Conservation (phyloP, 2,329 filamentous ascomycete species). For the Pyrenophora seminiperda region DNA sequence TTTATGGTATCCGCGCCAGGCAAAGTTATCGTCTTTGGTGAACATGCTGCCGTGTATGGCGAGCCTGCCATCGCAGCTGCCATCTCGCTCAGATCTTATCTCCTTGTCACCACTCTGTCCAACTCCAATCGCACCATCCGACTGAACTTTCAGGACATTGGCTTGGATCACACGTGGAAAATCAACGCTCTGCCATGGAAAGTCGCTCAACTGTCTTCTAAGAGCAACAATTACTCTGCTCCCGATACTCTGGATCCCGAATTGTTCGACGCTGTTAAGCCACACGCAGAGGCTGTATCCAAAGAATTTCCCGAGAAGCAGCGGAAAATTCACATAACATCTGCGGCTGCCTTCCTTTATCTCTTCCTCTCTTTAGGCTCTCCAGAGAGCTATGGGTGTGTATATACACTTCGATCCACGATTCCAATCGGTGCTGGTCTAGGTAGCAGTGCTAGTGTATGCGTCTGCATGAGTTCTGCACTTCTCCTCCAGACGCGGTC, state of each 20-base stretch:
- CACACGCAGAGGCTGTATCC: slow-evolving; percentile 76
- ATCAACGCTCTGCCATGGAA: slow-evolving; percentile 91
- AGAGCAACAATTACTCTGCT: slow-evolving; percentile 96
- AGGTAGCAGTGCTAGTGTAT: slow-evolving; percentile 92
- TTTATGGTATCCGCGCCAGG: slow-evolving; percentile 99
- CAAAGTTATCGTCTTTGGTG: slow-evolving; percentile 97
- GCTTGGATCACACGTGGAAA: slow-evolving; percentile 88
- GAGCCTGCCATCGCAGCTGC: slow-evolving; percentile 95
- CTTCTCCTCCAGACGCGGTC: slow-evolving; percentile 87
- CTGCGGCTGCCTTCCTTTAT: slow-evolving; percentile 87
- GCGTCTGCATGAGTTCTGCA: slow-evolving; percentile 83
- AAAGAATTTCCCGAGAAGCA: slow-evolving; percentile 67
- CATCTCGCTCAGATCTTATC: slow-evolving; percentile 92
- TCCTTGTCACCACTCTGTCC: slow-evolving; percentile 91
- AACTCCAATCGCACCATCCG: slow-evolving; percentile 89
- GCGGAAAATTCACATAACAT: slow-evolving; percentile 82
- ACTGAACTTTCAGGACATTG: slow-evolving; percentile 88
- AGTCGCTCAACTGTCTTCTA: slow-evolving; percentile 75
- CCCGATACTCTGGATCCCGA: slow-evolving; percentile 81
- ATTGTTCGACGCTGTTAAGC: slow-evolving; percentile 78
- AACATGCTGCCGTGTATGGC: slow-evolving; percentile 96
- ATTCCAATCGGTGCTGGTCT: slow-evolving; percentile 91
- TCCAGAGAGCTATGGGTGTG: slow-evolving; percentile 75
- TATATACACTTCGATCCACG: slow-evolving; percentile 90
- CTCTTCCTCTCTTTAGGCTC: slow-evolving; percentile 87